phyloP scores from a whole-genome alignment of 2,329 filamentous ascomycete species.

The Taxawa tesnikishii region DNA sequence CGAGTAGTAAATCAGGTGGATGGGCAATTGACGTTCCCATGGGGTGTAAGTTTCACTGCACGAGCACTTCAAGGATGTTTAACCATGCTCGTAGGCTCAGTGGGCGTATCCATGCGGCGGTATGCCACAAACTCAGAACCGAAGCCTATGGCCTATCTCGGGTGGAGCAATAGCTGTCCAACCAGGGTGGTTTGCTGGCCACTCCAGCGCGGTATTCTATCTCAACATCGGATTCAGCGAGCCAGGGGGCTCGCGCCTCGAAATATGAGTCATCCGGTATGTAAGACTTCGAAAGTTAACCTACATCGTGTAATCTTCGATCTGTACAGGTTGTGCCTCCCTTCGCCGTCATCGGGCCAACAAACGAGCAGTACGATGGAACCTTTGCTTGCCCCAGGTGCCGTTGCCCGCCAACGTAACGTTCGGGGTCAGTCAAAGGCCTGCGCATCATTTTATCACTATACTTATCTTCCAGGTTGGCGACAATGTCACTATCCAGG shows the following conservation, averaged over 20 bases:
- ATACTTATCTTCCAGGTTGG: conserved; percentile 63
- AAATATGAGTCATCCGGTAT: conserved; percentile 85
- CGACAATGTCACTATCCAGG: conserved; percentile 78
- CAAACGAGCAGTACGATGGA: conserved; percentile 66
- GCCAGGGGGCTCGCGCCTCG: conserved; percentile 40
- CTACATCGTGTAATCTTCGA: too few relatives aligned
- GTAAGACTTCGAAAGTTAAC: too few relatives aligned
- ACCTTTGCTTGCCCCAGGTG: conserved; percentile 84
- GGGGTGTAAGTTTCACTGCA: conserved; percentile 33
- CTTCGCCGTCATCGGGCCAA: conserved; percentile 73
- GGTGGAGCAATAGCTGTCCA: conserved; percentile 85
- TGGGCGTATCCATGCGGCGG: conserved; percentile 93
- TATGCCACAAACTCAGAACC: too few relatives aligned
- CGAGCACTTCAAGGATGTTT: neutral
- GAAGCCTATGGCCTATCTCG: conserved; percentile 79
- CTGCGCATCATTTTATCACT: too few relatives aligned
- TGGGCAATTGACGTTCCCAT: conserved; percentile 49
- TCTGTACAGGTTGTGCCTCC: conserved; percentile 63
- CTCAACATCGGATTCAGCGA: conserved; percentile 72
- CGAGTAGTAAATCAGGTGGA: conserved; percentile 35
- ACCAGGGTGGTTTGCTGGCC: conserved; percentile 92
- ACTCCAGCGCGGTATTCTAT: conserved; percentile 70
- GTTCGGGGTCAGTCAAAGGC: too few relatives aligned
- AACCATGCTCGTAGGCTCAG: conserved; percentile 47
- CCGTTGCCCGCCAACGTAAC: conserved; percentile 61